Conservation (phyloP, 2,329 filamentous ascomycete species). For the Ophiostoma sp. region DNA sequence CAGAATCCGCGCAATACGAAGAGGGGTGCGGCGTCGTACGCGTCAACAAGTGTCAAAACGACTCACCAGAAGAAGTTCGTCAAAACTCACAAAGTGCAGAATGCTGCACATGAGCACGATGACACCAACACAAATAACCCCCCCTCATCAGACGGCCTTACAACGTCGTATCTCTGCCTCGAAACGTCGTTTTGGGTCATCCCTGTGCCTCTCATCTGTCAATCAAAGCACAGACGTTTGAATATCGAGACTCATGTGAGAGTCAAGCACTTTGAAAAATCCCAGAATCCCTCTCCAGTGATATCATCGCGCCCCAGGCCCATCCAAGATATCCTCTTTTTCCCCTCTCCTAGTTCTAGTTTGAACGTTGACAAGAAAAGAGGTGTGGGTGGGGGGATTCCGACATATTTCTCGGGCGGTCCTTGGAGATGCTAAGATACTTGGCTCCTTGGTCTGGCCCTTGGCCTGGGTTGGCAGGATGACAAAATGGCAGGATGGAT, state of each 20-base stretch:
- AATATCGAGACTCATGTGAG: background rate
- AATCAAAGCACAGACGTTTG: background rate
- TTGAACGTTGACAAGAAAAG: background rate
- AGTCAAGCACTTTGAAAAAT: background rate
- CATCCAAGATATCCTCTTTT: background rate
- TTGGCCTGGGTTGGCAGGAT: conserved; percentile 4
- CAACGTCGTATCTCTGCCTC: conserved; percentile 8
- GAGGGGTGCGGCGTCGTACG: conserved; percentile 5
- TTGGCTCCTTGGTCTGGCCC: background rate
- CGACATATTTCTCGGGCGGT: background rate
- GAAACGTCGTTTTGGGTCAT: background rate
- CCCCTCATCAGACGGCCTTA: background rate
- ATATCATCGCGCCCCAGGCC: conserved; percentile 9
- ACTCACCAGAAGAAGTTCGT: background rate
- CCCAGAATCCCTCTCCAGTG: background rate
- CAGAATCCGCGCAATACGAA: conserved; percentile 7
- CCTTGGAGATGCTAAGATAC: background rate
- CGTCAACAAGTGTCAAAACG: background rate
- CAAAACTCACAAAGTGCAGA: background rate
- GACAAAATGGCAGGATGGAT: background rate
- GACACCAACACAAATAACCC: background rate
- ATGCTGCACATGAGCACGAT: background rate
- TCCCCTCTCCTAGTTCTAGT: background rate
- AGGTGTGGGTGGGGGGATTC: background rate
- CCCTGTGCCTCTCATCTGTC: background rate